Evolutionary conservation across 2,329 filamentous ascomycete species (phyloP).

Genomic region (Fusarium continuum): DNA sequence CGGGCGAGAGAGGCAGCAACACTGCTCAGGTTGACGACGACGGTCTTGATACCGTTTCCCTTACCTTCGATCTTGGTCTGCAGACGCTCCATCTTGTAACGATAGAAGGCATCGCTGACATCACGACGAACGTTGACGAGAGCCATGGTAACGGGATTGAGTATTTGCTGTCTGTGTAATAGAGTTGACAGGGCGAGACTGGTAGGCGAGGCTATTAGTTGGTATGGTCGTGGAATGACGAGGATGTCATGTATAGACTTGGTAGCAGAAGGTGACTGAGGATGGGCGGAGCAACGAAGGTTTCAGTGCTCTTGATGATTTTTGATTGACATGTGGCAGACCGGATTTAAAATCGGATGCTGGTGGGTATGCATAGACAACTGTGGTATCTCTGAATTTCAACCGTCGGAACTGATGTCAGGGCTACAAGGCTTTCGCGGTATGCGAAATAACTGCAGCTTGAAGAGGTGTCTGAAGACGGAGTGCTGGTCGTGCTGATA

Average conservation of each 20-base stretch:
- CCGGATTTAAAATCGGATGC: conserved; percentile 57
- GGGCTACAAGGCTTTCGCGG: conserved; percentile 91
- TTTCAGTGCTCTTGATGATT: conserved; percentile 65
- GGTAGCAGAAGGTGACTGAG: conserved; percentile 47
- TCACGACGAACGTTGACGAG: conserved; percentile 98
- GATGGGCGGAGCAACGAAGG: conserved; percentile 53
- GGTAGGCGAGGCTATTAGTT: conserved; percentile 30
- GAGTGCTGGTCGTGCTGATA: conserved; percentile 93
- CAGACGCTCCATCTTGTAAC: conserved; percentile 99
- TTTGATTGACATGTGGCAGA: conserved; percentile 66
- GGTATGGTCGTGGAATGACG: conserved; percentile 35
- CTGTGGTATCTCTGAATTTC: conserved; percentile 61
- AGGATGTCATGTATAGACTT: conserved; percentile 53
- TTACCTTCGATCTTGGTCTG: conserved; percentile 99
- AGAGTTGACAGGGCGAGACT: conserved; percentile 29
- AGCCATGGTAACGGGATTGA: conserved; percentile 77
- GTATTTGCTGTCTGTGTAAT: conserved; percentile 29
- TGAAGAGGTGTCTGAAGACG: conserved; percentile 95
- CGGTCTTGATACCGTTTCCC: conserved; percentile 98
- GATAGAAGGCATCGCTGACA: conserved; percentile 98
- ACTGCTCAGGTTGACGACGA: conserved; percentile 95
- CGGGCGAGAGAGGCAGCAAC: conserved; percentile 92
- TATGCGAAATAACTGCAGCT: conserved; percentile 98
- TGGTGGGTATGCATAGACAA: conserved; percentile 66
- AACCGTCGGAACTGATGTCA: conserved; percentile 92